phyloP scores from a whole-genome alignment of 2,329 filamentous ascomycete species.

The Sporothrix pseudoabietina region DNA sequence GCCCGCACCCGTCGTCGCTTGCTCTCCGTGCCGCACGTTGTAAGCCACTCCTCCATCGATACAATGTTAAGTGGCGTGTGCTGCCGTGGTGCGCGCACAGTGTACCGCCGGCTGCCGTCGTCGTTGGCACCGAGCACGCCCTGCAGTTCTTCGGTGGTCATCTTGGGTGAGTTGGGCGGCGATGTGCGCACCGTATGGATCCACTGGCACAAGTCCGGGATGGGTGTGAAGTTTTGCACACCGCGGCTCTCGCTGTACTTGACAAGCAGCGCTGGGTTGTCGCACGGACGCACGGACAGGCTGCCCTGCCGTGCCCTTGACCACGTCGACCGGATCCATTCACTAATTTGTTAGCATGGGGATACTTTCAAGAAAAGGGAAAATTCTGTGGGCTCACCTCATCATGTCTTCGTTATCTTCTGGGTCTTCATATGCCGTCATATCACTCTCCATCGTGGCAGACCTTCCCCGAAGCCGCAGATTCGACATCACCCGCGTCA shows the following conservation, averaged over 20 bases:
- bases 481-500: constrained; percentile 23
- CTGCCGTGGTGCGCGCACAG: constrained; percentile 29
- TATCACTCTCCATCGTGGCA: constrained; percentile 28
- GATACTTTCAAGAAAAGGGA: neutral
- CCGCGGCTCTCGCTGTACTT: constrained; percentile 33
- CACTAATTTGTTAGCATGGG: constrained; percentile 18
- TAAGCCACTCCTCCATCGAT: constrained; percentile 34
- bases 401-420: constrained; percentile 28
- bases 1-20: constrained; percentile 32
- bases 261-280: constrained; percentile 31
- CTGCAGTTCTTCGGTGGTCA: constrained; percentile 24
- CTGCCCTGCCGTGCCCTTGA: constrained; percentile 27
- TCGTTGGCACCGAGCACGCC: constrained; percentile 31
- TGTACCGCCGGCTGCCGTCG: constrained; percentile 26
- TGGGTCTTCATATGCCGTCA: constrained; percentile 22
- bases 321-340: constrained; percentile 31
- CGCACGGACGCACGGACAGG: constrained; percentile 25
- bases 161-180: constrained; percentile 30
- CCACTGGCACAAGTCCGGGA: constrained; percentile 34
- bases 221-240: constrained; percentile 32
- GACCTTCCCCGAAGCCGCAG: constrained; percentile 27
- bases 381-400: constrained; percentile 12
- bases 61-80: constrained; percentile 26
- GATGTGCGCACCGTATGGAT: constrained; percentile 29
- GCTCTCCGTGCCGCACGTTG: constrained; percentile 26